Base-by-base conservation (phyloP, 768 basidiomycete species). In the Hygrophorus russula region DNA sequence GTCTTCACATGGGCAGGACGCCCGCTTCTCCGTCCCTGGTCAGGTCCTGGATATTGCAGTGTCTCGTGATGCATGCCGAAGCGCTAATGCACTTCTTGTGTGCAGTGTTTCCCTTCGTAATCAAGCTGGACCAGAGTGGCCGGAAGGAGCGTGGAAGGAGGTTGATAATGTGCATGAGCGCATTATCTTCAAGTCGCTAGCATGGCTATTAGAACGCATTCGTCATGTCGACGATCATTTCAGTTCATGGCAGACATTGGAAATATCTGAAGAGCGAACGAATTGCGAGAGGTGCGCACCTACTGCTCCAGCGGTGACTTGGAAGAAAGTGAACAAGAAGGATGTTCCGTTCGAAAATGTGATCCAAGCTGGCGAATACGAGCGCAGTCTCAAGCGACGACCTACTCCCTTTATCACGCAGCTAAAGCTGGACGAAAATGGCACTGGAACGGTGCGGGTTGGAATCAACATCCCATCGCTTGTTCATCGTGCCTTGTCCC, bases 111-210 rank as follows among this genome's bases (percentile, higher is more conserved):
- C 82, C 30, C 73, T 94, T 41, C 68, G 68, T 11, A 71, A 73
- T 10, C 74, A 85, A 54, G 82, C 80, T 11, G 82, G 82, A 20
- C 55, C 74, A 1, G 82, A 90, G 53, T 97, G 93, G 93, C 76
- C 83, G 4, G 68, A 66, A 24, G 77, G 72, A 10, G 48, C 53
- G 4, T 96, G 88, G 89, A 65, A 62, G 33, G 84, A 90, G 52
- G 77, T 97, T 35, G 89, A 94, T 59, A 82, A 86, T 51, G 67
- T 89, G 7, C 82, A 93, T 51, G 88, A 94, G 55, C 80, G 91
- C 3, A 66, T 73, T 9, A 82, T 79, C 1, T 94, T 92, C 68
- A 77, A 76, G 48, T 69, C 80, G 4, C 57, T 94, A 12, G 84
- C 90, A 2, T 97, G 93, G 92, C 63, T 96, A 14, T 65, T 89